Conservation (phyloP, 2,329 filamentous ascomycete species). For the Lecanicillium sp. region DNA sequence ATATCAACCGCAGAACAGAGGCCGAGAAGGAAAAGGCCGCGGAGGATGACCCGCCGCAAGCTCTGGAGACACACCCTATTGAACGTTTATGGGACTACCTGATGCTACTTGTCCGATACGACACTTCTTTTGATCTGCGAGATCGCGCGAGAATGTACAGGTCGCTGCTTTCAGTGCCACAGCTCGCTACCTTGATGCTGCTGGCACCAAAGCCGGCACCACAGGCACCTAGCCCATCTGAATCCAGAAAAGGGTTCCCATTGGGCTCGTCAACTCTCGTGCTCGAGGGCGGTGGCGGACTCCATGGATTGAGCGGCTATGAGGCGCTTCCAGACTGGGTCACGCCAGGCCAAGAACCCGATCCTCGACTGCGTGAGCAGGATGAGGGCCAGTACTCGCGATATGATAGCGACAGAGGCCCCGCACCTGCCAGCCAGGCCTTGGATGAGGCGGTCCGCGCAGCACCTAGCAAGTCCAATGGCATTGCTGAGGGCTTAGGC, state of each 20-base stretch:
- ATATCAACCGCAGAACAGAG: slow-evolving; percentile 61
- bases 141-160: slow-evolving; percentile 87
- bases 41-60: slow-evolving; percentile 26
- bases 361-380: slow-evolving; percentile 63
- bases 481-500: slow-evolving; percentile 43
- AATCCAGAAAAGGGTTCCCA: slow-evolving; percentile 68
- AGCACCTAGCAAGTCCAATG: slow-evolving; percentile 43
- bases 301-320: slow-evolving; percentile 73
- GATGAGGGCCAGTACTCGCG: slow-evolving; percentile 23
- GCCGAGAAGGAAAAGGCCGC: slow-evolving; percentile 29
- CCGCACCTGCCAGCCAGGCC: slow-evolving; percentile 54
- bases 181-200: slow-evolving; percentile 84
- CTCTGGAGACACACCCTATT: slow-evolving; percentile 54
- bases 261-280: slow-evolving; percentile 84
- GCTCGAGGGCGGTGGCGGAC: slow-evolving; percentile 66
- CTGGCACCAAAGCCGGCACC: slow-evolving; percentile 92
- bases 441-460: slow-evolving; percentile 51
- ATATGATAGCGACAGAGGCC: slow-evolving; percentile 26
- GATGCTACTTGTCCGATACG: slow-evolving; percentile 80
- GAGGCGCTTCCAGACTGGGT: slow-evolving; percentile 81
- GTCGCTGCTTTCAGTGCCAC: slow-evolving; percentile 72
- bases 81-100: slow-evolving; percentile 78
- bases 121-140: slow-evolving; percentile 89
- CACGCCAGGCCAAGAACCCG: slow-evolving; percentile 69
- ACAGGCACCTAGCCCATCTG: slow-evolving; percentile 82